Conservation (phyloP, 805 yeast genomes). For the Saturnispora saitoi region DNA sequence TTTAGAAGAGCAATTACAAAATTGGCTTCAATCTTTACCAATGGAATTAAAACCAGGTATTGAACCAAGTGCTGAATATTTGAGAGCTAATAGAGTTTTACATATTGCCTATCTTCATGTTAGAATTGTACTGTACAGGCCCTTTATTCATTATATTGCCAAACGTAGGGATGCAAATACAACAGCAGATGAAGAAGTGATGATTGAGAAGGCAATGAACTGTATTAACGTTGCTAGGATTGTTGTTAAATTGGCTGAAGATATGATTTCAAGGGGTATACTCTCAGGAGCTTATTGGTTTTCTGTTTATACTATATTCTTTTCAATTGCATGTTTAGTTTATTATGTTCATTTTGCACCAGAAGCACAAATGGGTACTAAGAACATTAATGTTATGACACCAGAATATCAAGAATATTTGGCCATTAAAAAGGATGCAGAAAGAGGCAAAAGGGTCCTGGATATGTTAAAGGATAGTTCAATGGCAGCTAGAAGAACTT, state of each 20-base stretch:
- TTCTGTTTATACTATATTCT: conserved; percentile 80
- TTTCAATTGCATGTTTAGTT: conserved; percentile 78
- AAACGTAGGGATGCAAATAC: conserved; percentile 32
- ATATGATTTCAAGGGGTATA: conserved; percentile 63
- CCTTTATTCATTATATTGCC: conserved; percentile 77
- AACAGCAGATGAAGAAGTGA: conserved; percentile 41
- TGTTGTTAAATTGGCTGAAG: conserved; percentile 72
- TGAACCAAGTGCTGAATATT: conserved; percentile 57
- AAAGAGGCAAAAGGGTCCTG: conserved; percentile 67
- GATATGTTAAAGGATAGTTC: conserved; percentile 64
- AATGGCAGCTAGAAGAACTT: conserved; percentile 72
- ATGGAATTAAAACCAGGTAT: conserved; percentile 60
- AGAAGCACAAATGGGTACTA: conserved; percentile 14
- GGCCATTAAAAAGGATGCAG: conserved; percentile 64
- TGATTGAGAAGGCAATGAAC: conserved; percentile 66
- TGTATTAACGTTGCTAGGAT: conserved; percentile 79
- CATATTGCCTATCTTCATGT: conserved; percentile 69
- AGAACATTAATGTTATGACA: conserved; percentile 26
- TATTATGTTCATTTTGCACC: conserved; percentile 59
- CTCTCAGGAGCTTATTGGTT: conserved; percentile 88
- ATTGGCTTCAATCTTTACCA: conserved; percentile 69
- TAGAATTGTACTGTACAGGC: conserved; percentile 74
- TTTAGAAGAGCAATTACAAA: conserved; percentile 59
- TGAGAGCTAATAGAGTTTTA: conserved; percentile 66
- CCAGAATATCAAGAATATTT: conserved; percentile 42